Evolutionary conservation across 768 basidiomycete species (phyloP).

Genomic region (Pleurotus eryngii): DNA sequence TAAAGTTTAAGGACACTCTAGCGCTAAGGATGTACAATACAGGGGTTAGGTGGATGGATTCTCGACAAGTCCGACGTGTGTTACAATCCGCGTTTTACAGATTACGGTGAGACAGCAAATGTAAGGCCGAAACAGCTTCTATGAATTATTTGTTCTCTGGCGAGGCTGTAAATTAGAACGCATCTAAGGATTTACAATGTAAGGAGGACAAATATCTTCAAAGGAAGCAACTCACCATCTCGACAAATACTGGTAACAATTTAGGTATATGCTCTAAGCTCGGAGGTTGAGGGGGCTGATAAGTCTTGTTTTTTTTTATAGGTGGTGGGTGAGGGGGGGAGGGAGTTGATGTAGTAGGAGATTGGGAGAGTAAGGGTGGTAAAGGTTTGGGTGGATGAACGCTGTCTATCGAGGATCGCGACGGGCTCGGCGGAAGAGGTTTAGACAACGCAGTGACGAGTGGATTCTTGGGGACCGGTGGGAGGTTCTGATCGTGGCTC

Average conservation of each 20-base stretch:
- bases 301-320: slow-evolving; percentile 40
- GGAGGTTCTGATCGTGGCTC: slow-evolving; percentile 30
- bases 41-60: no score
- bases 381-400: neutral
- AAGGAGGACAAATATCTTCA: no score
- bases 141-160: slow-evolving; percentile 12
- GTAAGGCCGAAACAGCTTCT: no score
- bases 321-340: slow-evolving; percentile 17
- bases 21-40: no score
- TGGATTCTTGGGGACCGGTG: slow-evolving; percentile 32
- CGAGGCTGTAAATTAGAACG: slow-evolving; percentile 38
- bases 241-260: slow-evolving; percentile 84
- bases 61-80: no score
- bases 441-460: slow-evolving; percentile 31
- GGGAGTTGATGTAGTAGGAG: neutral
- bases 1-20: no score
- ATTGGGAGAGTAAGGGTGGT: neutral
- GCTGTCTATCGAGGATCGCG: slow-evolving; percentile 17
- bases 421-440: slow-evolving; percentile 36
- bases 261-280: slow-evolving; percentile 75
- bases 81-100: no score
- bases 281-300: slow-evolving; percentile 60
- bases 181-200: slow-evolving; percentile 28
- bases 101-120: no score
- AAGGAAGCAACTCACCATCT: slow-evolving; percentile 62